Percentiles rank a stretch among this genome's conserved stretches.
These are phyloP conservation scores for Blastocystis sp. DNA, from an alignment of 352 stramenopile species.

Conservation along the genomic window DNA sequence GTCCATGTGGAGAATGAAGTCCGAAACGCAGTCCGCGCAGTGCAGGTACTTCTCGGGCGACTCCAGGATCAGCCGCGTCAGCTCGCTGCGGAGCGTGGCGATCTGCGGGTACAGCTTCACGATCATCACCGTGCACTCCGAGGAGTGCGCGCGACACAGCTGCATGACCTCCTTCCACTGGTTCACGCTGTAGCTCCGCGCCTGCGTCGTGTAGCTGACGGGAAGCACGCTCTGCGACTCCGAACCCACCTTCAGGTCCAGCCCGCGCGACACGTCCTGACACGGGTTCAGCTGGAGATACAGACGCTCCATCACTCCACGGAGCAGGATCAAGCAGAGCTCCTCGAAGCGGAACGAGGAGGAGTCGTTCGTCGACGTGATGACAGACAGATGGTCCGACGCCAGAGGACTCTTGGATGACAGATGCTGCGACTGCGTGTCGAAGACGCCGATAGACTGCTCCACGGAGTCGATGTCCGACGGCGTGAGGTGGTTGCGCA, in stretches of 20 bases:
- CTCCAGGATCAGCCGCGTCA: background rate
- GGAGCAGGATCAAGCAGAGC: conserved; percentile 7
- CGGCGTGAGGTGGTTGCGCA: background rate
- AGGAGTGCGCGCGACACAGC: background rate
- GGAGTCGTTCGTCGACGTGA: background rate
- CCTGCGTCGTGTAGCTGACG: background rate
- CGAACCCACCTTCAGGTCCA: too few species aligned
- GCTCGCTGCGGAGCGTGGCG: background rate
- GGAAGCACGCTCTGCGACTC: background rate
- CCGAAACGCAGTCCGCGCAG: background rate
- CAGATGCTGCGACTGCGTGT: background rate
- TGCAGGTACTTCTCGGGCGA: conserved; percentile 24
- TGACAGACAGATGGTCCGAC: conserved; percentile 9
- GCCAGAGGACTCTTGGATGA: background rate
- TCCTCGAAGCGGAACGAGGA: conserved; percentile 9
- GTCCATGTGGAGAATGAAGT: background rate
- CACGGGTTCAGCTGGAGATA: conserved; percentile 21
- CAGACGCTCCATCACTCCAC: background rate
- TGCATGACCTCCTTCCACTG: conserved; percentile 48
- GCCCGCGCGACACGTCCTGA: background rate
- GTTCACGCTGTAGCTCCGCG: background rate
- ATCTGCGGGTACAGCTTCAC: conserved; percentile 2
- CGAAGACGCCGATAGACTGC: background rate
- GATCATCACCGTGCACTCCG: conserved; percentile 1
- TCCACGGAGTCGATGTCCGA: background rate